phyloP scores from a whole-genome alignment of 129 eudicot species.

The Solidago caesia region DNA sequence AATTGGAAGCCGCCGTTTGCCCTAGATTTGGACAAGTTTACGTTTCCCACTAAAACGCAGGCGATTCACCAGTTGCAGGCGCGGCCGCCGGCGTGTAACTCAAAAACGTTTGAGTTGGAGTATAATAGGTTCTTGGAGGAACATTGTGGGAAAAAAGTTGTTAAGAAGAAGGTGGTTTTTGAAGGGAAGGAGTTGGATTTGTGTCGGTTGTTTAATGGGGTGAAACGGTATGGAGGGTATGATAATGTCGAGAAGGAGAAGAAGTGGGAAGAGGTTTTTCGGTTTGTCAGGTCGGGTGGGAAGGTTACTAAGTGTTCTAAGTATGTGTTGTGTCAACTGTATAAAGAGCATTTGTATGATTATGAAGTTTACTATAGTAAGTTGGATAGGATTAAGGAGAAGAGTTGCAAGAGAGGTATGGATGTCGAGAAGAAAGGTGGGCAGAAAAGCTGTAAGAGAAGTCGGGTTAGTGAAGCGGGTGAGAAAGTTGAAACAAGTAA shows the following conservation, averaged over 20 bases:
- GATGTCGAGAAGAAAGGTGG: constrained; percentile 39
- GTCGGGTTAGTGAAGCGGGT: constrained; percentile 58
- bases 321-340: constrained; percentile 82
- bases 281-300: constrained; percentile 66
- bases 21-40: constrained; percentile 61
- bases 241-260: constrained; percentile 76
- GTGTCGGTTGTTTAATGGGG: constrained; percentile 87
- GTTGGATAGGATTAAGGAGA: constrained; percentile 51
- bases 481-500: constrained; percentile 44
- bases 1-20: constrained; percentile 97
- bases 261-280: constrained; percentile 91
- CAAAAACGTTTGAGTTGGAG: constrained; percentile 87
- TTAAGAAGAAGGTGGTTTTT: constrained; percentile 75
- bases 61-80: constrained; percentile 92
- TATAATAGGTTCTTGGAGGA: constrained; percentile 75
- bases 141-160: constrained; percentile 69
- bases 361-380: constrained; percentile 67
- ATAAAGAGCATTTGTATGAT: constrained; percentile 83
- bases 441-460: constrained; percentile 46
- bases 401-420: constrained; percentile 44
- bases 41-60: constrained; percentile 82
- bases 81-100: constrained; percentile 71
- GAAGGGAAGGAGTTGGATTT: constrained; percentile 93
- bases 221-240: constrained; percentile 86
- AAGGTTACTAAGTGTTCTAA: constrained; percentile 86